Evolutionary conservation across 306 rosid species (phyloP).

Genomic region (Glycine soja): DNA sequence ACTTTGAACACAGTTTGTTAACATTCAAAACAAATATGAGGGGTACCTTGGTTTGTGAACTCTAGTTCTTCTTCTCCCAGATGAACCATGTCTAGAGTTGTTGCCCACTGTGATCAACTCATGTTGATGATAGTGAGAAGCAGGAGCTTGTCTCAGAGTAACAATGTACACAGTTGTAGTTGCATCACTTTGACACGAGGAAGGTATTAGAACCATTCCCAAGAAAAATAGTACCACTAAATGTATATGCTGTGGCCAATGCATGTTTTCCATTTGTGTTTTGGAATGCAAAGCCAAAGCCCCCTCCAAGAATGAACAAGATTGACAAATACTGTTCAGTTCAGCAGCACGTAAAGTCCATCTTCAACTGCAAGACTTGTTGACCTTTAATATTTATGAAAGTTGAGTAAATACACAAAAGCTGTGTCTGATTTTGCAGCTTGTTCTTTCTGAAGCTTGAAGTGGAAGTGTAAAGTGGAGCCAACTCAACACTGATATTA

Average conservation of each 20-base stretch:
- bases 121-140: slow-evolving; percentile 45
- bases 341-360: slow-evolving; percentile 46
- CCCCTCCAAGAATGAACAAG: slow-evolving; percentile 34
- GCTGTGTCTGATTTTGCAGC: slow-evolving; percentile 14
- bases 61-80: slow-evolving; percentile 61
- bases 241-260: slow-evolving; percentile 35
- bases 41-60: slow-evolving; percentile 68
- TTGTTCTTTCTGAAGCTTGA: not conserved
- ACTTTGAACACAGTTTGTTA: slow-evolving; percentile 4
- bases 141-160: slow-evolving; percentile 72
- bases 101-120: slow-evolving; percentile 58
- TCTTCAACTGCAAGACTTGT: slow-evolving; percentile 39
- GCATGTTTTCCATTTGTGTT: slow-evolving; percentile 60
- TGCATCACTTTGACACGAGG: slow-evolving; percentile 59
- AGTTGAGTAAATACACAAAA: slow-evolving; percentile 29
- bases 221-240: slow-evolving; percentile 53
- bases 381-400: slow-evolving; percentile 11
- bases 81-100: slow-evolving; percentile 50
- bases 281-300: slow-evolving; percentile 37
- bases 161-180: slow-evolving; percentile 77
- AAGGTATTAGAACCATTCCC: slow-evolving; percentile 54
- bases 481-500: slow-evolving; percentile 47
- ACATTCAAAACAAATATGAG: no score
- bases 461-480: slow-evolving; percentile 41
- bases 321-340: slow-evolving; percentile 42